Conservation (phyloP, 257 asterid genomes). For the Cruciata laevipes region DNA sequence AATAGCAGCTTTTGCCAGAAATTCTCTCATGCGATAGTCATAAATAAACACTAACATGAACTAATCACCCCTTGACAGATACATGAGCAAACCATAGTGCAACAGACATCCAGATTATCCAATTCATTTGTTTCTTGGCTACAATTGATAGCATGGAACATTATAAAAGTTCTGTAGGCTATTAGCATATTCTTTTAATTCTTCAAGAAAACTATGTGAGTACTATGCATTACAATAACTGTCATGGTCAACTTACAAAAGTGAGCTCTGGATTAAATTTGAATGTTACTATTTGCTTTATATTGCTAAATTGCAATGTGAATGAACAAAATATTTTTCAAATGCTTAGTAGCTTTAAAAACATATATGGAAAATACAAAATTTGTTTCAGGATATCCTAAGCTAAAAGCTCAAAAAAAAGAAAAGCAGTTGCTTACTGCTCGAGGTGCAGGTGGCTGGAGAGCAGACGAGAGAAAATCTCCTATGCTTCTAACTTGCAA, state of each 20-base stretch:
- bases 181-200: background rate
- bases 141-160: background rate
- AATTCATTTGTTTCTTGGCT: background rate
- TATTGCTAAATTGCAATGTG: background rate
- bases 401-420: conserved; percentile 1
- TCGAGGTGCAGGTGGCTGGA: conserved; percentile 85
- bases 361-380: background rate
- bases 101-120: background rate
- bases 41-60: background rate
- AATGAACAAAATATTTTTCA: background rate
- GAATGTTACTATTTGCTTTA: background rate
- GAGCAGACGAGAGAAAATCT: conserved; percentile 83
- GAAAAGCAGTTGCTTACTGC: conserved; percentile 53
- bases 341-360: conserved; percentile 1
- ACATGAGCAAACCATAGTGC: background rate
- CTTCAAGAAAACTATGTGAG: background rate
- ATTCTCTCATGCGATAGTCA: background rate
- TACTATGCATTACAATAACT: background rate
- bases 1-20: background rate
- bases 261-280: background rate
- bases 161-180: background rate
- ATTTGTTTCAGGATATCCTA: background rate
- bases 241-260: background rate
- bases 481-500: conserved; percentile 83
- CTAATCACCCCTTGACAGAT: background rate